Percentiles rank a stretch among this genome's conserved stretches.
Conservation (phyloP, 2,329 filamentous ascomycete species). For the Arthrobotrys sinensis region DNA sequence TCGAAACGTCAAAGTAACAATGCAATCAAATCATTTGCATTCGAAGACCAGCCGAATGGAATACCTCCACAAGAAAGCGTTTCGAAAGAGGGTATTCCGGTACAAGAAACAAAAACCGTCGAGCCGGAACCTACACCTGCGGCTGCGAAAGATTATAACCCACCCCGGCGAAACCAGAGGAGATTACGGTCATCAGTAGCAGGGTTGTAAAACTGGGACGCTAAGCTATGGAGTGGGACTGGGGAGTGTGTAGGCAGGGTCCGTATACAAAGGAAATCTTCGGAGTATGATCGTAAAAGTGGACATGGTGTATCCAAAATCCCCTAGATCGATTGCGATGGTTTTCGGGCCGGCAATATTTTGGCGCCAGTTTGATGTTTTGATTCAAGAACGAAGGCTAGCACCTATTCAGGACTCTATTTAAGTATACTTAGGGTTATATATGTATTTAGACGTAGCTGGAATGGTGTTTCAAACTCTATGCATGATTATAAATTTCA, state of each 20-base stretch:
- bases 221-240: background rate
- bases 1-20: background rate
- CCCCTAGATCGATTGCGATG: no score
- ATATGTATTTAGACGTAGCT: no score
- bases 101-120: constrained; percentile 8
- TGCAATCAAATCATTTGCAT: background rate
- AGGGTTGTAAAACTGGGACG: background rate
- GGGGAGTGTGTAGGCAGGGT: background rate
- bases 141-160: background rate
- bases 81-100: background rate
- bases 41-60: background rate
- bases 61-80: background rate
- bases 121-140: background rate
- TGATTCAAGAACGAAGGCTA: no score
- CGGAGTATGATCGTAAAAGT: no score
- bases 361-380: no score
- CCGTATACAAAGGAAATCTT: no score
- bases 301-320: no score
- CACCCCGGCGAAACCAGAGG: background rate
- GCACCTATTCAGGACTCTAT: no score
- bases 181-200: constrained; percentile 1
- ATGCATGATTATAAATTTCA: no score
- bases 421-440: no score
- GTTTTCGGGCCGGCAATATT: no score
- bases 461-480: no score